Evolutionary conservation across 768 basidiomycete genomes (phyloP), one percentile per base, ranked within the genome.

Genomic region (Dioszegia hungarica): DNA sequence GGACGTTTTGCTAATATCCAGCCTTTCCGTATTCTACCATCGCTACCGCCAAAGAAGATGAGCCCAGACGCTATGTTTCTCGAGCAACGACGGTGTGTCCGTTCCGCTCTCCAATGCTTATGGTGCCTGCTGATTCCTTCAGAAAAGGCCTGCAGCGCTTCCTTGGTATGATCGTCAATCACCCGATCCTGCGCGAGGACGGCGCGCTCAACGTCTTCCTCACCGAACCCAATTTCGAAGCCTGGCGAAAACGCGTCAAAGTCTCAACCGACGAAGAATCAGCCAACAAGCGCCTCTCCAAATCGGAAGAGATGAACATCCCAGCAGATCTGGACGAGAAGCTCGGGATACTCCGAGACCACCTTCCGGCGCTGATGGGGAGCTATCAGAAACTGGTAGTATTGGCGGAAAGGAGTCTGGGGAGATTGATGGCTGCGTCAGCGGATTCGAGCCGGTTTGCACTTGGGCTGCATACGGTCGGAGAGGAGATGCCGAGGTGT

Each of bases 241-340:
- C 79, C 40, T 95, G 91, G 91, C 82, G 90, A 41, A 94, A 92
- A 72, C 82, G 86, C 43, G 82, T 85, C 1, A 73, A 75, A 0
- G 80, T 94, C 10, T 85, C 86, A 2, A 78, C 90, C 50, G 91
- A 94, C 27, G 94, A 97, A 77, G 94, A 97, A 73, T 88, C 89
- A 0, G 78, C 79, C 17, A 67, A 70, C 17, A 70, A 73, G 43
- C 64, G 62, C 24, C 67, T 78, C 8, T 67, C 73, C 15, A 59
- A 67, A n/a, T 53, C 67, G 2, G 90, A 94, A 69, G 90, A 95
- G 77, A 90, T 93, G 88, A 80, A 84, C 11, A 90, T 97, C 51
- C 94, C 94, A 2, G 85, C 87, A 57, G 91, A 97, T 76, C 80
- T 97, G 8, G 90, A 92, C 59, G 88, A 92, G 46, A 94, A 93